A percentile compares a stretch with the other conserved stretches of the same genome.
phyloP scores from a whole-genome alignment of 345 rosid genomes.

The Erysimum cheiranthoides region DNA sequence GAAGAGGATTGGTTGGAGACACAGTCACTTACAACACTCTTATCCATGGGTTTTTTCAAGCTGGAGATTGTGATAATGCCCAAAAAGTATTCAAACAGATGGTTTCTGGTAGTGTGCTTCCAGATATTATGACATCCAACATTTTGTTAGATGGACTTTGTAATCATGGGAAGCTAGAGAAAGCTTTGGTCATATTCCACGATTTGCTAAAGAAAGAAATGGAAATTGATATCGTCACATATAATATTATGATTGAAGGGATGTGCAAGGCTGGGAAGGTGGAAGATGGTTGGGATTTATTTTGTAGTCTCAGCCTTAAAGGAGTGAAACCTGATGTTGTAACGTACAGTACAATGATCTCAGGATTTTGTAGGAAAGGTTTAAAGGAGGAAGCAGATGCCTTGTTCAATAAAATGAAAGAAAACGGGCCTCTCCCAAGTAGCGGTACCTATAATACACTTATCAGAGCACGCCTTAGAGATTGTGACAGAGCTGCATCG shows the following conservation, averaged over 20 bases:
- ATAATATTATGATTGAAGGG: not conserved
- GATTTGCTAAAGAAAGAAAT: conserved; percentile 18
- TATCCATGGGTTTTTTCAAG: conserved; percentile 38
- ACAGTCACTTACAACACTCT: conserved; percentile 14
- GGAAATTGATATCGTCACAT: not conserved
- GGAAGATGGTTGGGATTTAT: too few species aligned
- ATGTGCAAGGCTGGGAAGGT: conserved; percentile 20
- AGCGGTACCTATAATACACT: too few species aligned
- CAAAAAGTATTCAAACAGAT: conserved; percentile 35
- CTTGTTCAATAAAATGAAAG: too few species aligned
- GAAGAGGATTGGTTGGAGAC: conserved; percentile 26
- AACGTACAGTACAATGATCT: too few species aligned
- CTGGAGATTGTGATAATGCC: conserved; percentile 26
- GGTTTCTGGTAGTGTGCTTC: conserved; percentile 30
- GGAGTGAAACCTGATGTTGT: too few species aligned
- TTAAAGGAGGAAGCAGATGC: too few species aligned
- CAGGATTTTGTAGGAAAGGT: too few species aligned
- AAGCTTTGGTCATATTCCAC: conserved; percentile 33
- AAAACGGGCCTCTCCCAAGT: too few species aligned
- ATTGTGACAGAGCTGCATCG: not conserved
- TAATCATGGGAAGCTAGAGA: conserved; percentile 28
- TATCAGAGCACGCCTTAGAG: conserved; percentile 1
- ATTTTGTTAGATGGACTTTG: conserved; percentile 41
- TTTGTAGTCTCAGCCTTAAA: too few species aligned
- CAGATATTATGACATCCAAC: conserved; percentile 22